phyloP scores from a whole-genome alignment of 306 rosid genomes.

The Cajanus cajan region DNA sequence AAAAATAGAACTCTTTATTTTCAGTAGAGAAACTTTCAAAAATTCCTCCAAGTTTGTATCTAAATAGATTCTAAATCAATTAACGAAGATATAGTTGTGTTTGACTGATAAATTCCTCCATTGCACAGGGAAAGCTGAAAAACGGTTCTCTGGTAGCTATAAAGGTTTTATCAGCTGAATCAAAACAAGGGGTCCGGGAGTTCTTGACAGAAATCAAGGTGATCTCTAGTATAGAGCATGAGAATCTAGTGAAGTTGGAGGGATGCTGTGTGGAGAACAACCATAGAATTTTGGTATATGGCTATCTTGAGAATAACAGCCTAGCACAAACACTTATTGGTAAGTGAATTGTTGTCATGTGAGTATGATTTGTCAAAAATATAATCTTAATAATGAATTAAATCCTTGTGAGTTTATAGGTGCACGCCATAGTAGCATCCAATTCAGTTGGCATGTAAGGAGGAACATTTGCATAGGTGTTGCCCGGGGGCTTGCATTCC shows the following conservation, averaged over 20 bases:
- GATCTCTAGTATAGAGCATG: slow-evolving; percentile 66
- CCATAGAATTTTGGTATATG: slow-evolving; percentile 81
- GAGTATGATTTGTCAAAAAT: not conserved
- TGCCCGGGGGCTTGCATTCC: slow-evolving; percentile 71
- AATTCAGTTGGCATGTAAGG: slow-evolving; percentile 58
- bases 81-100: not conserved
- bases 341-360: slow-evolving; percentile 23
- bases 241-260: slow-evolving; percentile 69
- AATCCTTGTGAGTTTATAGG: slow-evolving; percentile 41
- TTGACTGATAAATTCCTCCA: not conserved
- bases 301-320: slow-evolving; percentile 83
- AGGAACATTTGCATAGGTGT: slow-evolving; percentile 70
- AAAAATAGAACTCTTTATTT: no score
- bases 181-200: slow-evolving; percentile 66
- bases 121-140: slow-evolving; percentile 57
- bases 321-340: slow-evolving; percentile 75
- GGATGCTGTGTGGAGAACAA: slow-evolving; percentile 76
- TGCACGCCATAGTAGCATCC: slow-evolving; percentile 52
- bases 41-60: no score
- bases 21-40: no score
- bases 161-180: slow-evolving; percentile 69
- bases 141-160: slow-evolving; percentile 62
- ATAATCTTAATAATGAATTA: slow-evolving; percentile 16
- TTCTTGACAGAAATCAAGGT: slow-evolving; percentile 85
- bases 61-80: not conserved